phyloP scores from a whole-genome alignment of 1,284 basidiomycete species.

The Cutaneotrichosporon curvatum region DNA sequence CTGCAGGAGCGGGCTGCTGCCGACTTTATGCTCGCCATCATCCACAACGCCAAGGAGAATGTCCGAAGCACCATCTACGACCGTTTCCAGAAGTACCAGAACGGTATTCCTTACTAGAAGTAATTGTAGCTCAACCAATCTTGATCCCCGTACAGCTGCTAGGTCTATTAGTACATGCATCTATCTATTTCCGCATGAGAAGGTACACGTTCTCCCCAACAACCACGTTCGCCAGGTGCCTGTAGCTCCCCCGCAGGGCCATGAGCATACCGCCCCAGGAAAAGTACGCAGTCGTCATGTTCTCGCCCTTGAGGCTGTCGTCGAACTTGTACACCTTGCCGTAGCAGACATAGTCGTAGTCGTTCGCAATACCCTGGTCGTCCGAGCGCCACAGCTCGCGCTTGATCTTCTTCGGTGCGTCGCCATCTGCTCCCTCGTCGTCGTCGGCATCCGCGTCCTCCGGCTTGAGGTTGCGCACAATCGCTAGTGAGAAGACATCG shows the following conservation, averaged over 20 bases:
- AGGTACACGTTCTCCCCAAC: constrained; percentile 90
- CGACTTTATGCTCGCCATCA: constrained; percentile 79
- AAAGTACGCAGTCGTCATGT: constrained; percentile 69
- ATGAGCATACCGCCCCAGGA: constrained; percentile 96
- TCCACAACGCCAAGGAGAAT: constrained; percentile 92
- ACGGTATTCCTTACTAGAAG: constrained; percentile 35
- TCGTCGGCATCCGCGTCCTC: constrained; percentile 54
- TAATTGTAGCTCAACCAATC: no score
- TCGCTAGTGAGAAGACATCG: constrained; percentile 74
- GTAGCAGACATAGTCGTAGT: constrained; percentile 99
- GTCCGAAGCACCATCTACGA: constrained; percentile 86
- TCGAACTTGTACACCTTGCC: constrained; percentile 99
- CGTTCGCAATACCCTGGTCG: constrained; percentile 78
- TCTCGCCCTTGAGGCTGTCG: constrained; percentile 58
- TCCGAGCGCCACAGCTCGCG: constrained; percentile 71
- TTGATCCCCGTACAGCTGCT: no score
- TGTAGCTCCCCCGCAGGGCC: constrained; percentile 85
- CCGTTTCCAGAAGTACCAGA: constrained; percentile 55
- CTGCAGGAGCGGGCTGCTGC: constrained; percentile 85
- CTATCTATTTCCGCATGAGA: constrained; percentile 64
- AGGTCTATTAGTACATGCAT: constrained; percentile 17
- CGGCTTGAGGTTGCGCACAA: constrained; percentile 68
- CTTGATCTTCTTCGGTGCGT: constrained; percentile 64
- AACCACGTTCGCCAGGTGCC: constrained; percentile 86
- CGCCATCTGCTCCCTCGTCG: constrained; percentile 46